A percentile compares a stretch with the other conserved stretches of the same genome.
Conservation (phyloP, 2,329 filamentous ascomycete genomes). For the Xylariaceae sp. region DNA sequence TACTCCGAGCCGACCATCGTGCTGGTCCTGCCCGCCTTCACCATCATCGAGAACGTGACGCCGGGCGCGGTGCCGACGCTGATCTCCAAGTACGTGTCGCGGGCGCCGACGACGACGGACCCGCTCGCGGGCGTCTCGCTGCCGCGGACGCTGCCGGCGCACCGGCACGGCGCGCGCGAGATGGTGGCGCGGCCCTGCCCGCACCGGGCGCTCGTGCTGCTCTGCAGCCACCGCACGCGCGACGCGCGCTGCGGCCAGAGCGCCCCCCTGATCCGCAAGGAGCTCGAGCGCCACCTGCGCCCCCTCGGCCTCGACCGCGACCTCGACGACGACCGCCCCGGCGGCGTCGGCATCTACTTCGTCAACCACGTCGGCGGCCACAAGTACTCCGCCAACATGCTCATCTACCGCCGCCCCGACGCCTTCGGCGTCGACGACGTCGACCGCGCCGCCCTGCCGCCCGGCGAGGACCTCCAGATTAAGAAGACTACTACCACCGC, state of each 20-base stretch:
- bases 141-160: conserved; percentile 37
- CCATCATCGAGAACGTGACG: conserved; percentile 79
- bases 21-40: conserved; percentile 83
- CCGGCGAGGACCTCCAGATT: conserved; percentile 41
- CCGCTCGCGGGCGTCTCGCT: conserved; percentile 53
- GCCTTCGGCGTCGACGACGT: conserved; percentile 58
- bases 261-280: conserved; percentile 83
- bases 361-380: conserved; percentile 96
- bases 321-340: conserved; percentile 82
- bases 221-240: conserved; percentile 93
- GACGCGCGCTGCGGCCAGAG: conserved; percentile 94
- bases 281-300: conserved; percentile 86
- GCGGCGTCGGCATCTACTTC: conserved; percentile 94
- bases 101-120: conserved; percentile 72
- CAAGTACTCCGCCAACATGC: conserved; percentile 93
- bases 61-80: conserved; percentile 73
- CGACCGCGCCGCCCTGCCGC: conserved; percentile 40
- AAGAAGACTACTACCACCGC: conserved; percentile 21
- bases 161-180: conserved; percentile 36
- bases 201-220: conserved; percentile 83
- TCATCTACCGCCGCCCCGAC: conserved; percentile 76
- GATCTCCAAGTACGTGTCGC: conserved; percentile 70
- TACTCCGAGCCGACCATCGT: conserved; percentile 75
- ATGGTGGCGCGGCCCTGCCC: conserved; percentile 66
- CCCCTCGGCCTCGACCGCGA: conserved; percentile 85